A percentile compares a stretch with the other conserved stretches of the same genome.
Evolutionary conservation across 805 yeast species (phyloP).

Genomic region (Kluyveromyces nonfermentans): DNA sequence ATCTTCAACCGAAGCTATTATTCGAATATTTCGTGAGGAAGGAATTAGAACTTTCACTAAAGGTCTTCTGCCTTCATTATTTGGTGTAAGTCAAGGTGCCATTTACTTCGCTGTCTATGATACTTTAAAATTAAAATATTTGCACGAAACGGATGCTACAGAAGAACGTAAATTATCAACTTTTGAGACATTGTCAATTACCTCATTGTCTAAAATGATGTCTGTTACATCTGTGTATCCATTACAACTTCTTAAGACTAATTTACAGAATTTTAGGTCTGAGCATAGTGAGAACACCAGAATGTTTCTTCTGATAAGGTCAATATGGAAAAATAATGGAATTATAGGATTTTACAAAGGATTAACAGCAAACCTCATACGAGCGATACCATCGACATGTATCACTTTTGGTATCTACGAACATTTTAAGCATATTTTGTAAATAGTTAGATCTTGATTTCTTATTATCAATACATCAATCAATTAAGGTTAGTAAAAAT

Average conservation of each 20-base stretch:
- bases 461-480: constrained; percentile 1
- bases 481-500: neutral
- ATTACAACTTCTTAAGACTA: constrained; percentile 67
- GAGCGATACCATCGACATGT: constrained; percentile 91
- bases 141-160: constrained; percentile 11
- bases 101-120: constrained; percentile 83
- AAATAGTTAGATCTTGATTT: neutral
- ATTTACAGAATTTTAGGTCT: constrained; percentile 50
- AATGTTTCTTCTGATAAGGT: constrained; percentile 24
- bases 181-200: constrained; percentile 51
- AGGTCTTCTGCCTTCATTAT: constrained; percentile 63
- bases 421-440: constrained; percentile 30
- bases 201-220: constrained; percentile 58
- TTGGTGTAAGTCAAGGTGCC: constrained; percentile 85
- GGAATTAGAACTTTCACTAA: constrained; percentile 54
- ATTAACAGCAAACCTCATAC: constrained; percentile 58
- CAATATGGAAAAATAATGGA: constrained; percentile 45
- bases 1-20: constrained; percentile 48
- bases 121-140: constrained; percentile 43
- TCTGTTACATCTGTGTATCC: constrained; percentile 73
- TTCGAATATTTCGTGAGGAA: constrained; percentile 39
- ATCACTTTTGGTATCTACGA: constrained; percentile 85
- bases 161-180: constrained; percentile 32
- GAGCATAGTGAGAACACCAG: constrained; percentile 12
- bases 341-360: constrained; percentile 75